Evolutionary conservation across 768 basidiomycete species (phyloP).

Genomic region (Hortiboletus campestris): DNA sequence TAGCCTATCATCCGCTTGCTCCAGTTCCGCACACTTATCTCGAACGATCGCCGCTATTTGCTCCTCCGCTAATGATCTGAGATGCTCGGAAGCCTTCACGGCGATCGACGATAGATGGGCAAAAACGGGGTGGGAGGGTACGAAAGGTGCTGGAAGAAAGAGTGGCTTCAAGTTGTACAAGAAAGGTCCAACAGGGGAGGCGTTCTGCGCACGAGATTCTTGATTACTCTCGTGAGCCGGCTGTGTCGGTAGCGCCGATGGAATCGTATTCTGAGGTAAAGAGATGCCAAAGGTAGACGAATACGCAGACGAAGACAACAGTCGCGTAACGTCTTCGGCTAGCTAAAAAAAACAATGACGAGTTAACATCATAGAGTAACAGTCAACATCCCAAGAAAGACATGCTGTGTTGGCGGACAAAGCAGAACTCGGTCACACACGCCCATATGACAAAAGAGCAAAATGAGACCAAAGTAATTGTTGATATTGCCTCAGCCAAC

Average conservation of each 20-base stretch:
- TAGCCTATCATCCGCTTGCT: constrained; percentile 52
- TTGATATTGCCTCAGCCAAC: not conserved
- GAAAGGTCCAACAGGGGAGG: constrained; percentile 31
- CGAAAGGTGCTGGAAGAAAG: constrained; percentile 75
- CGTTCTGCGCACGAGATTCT: constrained; percentile 24
- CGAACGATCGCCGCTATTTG: constrained; percentile 52
- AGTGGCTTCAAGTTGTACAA: constrained; percentile 57
- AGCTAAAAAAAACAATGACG: constrained; percentile 24
- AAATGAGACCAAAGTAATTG: not conserved
- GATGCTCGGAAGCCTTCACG: constrained; percentile 47
- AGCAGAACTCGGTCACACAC: not conserved
- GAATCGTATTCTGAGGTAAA: constrained; percentile 31
- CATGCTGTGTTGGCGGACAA: constrained; percentile 7
- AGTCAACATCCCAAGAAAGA: not conserved
- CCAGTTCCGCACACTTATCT: constrained; percentile 55
- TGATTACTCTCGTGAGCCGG: constrained; percentile 27
- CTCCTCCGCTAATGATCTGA: constrained; percentile 58
- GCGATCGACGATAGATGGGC: constrained; percentile 61
- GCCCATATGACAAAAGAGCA: not conserved
- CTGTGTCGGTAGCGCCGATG: constrained; percentile 27
- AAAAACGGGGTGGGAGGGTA: constrained; percentile 72
- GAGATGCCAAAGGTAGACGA: constrained; percentile 46
- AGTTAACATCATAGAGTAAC: constrained; percentile 13
- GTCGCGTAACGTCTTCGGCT: constrained; percentile 21
- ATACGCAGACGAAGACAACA: constrained; percentile 42